Base-by-base conservation (phyloP, 768 basidiomycete species). In the Suillus fuscotomentosus region DNA sequence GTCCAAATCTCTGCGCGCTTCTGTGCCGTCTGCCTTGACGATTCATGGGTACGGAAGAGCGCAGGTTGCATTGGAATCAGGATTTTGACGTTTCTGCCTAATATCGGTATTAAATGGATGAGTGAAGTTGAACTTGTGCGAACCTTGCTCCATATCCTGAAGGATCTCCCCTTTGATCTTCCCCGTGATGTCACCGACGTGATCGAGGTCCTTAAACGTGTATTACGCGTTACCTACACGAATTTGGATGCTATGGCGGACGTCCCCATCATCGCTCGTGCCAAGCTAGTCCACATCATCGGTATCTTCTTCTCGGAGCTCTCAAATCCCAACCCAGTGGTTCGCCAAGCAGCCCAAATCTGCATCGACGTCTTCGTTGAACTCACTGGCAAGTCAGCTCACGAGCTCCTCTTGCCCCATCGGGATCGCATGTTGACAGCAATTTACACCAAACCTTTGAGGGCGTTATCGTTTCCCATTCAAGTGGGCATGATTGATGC, bases 401-500 rank as follows among this genome's bases (percentile, higher is more conserved):
- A 86, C 50, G 94, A 95, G 51, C 81, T 99, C n/a, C 81, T 99
- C 56, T 79, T 85, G 74, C 91, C 86, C 17, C 90, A 95, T 70
- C 89, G 94, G 55, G 94, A 95, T 67, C 88, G 94, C 38, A 89
- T 99, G 79, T 82, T 99, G 45, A 86, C 87, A 20, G 86, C 90
- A 2, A 95, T 99, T 68, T 99, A 91, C 79, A 93, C 92, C n/a
- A 98, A 99, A 72, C 97, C 97, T 14, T 84, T 99, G 22, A 84
- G 97, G 60, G 97, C 97, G 0, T 83, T 99, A 31, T 95, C 95
- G 2, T 96, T 98, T 74, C 84, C 90, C 17, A 94, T 94, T 70
- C 97, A 99, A 75, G 97, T 99, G 63, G 97, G 96, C 38, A 95
- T 98, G 85, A 95, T 99, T 65, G 97, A 99, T 70, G 95, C 95